Evolutionary conservation across 169 alveolate genomes (phyloP).

Genomic region (Toxoplasma gondii): DNA sequence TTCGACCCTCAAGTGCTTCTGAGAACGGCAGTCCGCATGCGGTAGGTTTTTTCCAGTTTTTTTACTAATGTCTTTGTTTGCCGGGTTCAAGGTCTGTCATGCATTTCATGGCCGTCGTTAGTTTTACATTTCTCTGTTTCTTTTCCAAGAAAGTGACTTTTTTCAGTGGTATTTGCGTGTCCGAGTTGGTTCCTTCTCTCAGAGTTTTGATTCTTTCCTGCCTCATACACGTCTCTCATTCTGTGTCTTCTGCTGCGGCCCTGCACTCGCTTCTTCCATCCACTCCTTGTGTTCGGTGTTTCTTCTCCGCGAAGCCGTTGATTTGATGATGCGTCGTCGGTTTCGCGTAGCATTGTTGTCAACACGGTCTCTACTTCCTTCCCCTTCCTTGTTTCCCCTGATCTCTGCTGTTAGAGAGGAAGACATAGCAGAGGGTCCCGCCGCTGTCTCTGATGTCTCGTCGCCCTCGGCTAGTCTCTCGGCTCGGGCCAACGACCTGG

Average conservation of each 20-base stretch:
- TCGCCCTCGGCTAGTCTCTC: neutral
- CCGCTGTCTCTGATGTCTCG: neutral
- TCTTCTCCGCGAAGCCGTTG: neutral
- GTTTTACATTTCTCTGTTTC: neutral
- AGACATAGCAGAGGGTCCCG: neutral
- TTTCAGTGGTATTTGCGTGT: neutral
- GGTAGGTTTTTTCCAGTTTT: neutral
- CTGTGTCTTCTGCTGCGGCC: neutral
- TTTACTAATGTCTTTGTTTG: neutral
- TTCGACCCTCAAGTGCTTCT: slow-evolving; percentile 68
- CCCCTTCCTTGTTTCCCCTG: neutral
- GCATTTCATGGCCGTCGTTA: neutral
- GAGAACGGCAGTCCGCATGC: neutral
- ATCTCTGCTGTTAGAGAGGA: neutral
- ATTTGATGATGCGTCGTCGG: neutral
- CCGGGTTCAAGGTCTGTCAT: neutral
- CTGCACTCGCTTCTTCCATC: neutral
- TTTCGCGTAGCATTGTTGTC: neutral
- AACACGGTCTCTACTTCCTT: neutral
- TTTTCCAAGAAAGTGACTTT: neutral
- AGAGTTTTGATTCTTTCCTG: neutral
- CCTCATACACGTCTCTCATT: neutral
- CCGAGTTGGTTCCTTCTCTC: neutral
- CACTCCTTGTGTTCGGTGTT: neutral
- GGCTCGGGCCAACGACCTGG: neutral